Evolutionary conservation across 1,284 basidiomycete species (phyloP).

Genomic region (Paramarasmius palmivorus): DNA sequence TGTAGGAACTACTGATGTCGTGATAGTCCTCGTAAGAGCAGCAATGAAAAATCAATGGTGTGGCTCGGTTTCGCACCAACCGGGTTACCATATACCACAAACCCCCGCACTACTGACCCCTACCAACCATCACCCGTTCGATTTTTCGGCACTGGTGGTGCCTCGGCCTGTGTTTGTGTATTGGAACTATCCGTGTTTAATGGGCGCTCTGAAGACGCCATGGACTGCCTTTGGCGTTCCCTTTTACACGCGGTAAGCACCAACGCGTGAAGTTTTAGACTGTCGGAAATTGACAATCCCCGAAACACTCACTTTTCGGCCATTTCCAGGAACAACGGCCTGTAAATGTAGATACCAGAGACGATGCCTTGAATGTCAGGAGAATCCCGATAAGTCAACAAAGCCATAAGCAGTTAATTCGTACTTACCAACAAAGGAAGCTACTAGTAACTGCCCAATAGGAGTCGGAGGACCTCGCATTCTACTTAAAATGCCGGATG

Average conservation of each 20-base stretch:
- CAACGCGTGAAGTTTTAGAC: no score
- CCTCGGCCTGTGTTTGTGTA: no score
- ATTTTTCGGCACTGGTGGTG: neutral
- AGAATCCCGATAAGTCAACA: neutral
- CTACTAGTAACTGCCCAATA: constrained; percentile 36
- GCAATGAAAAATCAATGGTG: no score
- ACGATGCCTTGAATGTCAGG: constrained; percentile 6
- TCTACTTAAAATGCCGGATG: neutral
- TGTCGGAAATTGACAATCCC: no score
- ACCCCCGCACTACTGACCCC: neutral
- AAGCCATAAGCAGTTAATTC: neutral
- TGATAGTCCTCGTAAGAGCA: neutral
- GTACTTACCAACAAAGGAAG: constrained; percentile 31
- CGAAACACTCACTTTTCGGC: neutral
- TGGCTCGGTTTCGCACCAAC: no score
- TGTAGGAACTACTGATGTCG: neutral
- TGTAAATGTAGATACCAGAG: constrained; percentile 26
- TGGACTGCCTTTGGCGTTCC: no score
- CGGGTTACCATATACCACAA: neutral
- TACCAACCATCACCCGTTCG: neutral
- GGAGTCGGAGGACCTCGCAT: neutral
- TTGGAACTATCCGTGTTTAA: no score
- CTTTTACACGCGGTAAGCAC: no score
- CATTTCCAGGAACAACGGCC: constrained; percentile 29
- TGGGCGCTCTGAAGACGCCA: no score